Base-by-base conservation (phyloP, 1,284 basidiomycete species). In the Vanrija humicola region DNA sequence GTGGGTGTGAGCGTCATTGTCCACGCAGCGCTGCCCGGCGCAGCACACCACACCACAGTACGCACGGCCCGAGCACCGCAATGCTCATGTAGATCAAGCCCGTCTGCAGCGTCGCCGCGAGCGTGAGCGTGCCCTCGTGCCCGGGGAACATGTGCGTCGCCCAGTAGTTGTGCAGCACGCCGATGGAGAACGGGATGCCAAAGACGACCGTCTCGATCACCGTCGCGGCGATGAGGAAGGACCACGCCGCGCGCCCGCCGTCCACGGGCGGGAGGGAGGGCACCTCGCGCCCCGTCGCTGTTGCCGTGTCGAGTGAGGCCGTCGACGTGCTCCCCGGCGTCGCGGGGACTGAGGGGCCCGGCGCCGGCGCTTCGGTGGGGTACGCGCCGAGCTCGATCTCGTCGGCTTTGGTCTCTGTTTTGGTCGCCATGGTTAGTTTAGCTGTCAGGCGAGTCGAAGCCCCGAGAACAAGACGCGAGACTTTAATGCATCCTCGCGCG, bases 161-260 rank as follows among this genome's bases (percentile, higher is more conserved):
- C 74, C 74, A 76, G 54, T 75, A 77, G 38, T 64, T 62, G 54
- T 73, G 70, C 40, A 76, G 63, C 21, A 76, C 65, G 57, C 74
- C 74, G 40, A 74, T 65, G 26, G 66, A 63, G 54, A 69, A 75
- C 14, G 70, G 72, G n/a, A 77, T 50, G 1, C 76, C 76, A 68
- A 72, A 77, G 6, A 75, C 65, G 3, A 72, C 51, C 5, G 65
- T 60, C 61, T 77, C 76, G 26, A 72, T 64, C 6, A 65, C 46
- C 1, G 72, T 73, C 0, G 74, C 74, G 0, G 61, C 72, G 1
- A 67, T 43, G 7, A 77, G 63, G 61, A 76, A 78, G 0, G 61
- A 34, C 74, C 73, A 77, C 4, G 76, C 76, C 0, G 67, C 56
- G 5, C 46, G 40, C 0, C 77, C 77, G 1, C 62, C 51, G 53